phyloP scores from a whole-genome alignment of 78 protist species.

The Dictyostelium capitatum region DNA sequence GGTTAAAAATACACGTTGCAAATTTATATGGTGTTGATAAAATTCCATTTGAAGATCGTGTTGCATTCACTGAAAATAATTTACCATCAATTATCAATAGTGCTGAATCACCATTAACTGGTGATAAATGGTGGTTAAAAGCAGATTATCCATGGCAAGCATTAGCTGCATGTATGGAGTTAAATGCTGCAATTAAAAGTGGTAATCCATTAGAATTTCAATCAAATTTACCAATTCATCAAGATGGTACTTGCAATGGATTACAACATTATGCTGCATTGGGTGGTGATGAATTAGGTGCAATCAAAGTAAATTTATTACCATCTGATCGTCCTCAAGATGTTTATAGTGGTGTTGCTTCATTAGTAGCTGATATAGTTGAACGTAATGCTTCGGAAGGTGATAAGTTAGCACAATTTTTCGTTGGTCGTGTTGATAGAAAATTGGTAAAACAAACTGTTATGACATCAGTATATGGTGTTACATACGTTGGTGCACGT shows the following conservation, averaged over 20 bases:
- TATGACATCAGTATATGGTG: conserved; percentile 98
- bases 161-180: conserved; percentile 86
- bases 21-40: conserved; percentile 94
- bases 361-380: conserved; percentile 29
- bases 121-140: conserved; percentile 85
- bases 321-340: conserved; percentile 90
- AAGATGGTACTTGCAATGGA: conserved; percentile 96
- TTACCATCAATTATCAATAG: conserved; percentile 54
- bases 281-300: conserved; percentile 94
- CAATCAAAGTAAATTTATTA: conserved; percentile 88
- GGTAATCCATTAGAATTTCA: conserved; percentile 52
- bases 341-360: conserved; percentile 89
- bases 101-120: conserved; percentile 84
- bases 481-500: conserved; percentile 94
- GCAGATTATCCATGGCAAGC: conserved; percentile 93
- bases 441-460: conserved; percentile 97
- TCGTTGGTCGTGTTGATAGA: conserved; percentile 81
- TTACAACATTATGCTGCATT: conserved; percentile 98
- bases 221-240: conserved; percentile 92
- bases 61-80: conserved; percentile 64
- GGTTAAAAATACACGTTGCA: conserved; percentile 96
- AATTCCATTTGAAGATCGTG: conserved; percentile 85
- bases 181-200: conserved; percentile 68
- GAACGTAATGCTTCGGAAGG: conserved; percentile 36
- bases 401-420: conserved; percentile 12